Evolutionary conservation across 345 rosid species (phyloP).

Genomic region (Isatis tinctoria): DNA sequence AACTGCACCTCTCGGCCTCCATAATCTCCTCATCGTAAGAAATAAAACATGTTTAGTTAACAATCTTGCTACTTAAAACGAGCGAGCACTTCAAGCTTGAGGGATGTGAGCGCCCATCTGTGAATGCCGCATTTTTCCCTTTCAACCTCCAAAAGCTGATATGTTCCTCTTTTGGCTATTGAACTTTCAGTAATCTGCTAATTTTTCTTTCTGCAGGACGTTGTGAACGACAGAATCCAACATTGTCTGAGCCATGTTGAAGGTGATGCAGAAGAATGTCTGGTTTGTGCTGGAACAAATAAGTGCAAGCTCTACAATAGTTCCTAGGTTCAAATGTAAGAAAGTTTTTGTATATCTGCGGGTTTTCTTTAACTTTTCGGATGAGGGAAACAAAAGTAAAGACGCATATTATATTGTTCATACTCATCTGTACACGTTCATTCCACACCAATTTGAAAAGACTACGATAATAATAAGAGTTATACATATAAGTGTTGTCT

Average conservation of each 20-base stretch:
- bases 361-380: not conserved
- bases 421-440: not conserved
- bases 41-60: not conserved
- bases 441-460: not conserved
- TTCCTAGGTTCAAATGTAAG: slow-evolving; percentile 21
- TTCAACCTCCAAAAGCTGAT: not conserved
- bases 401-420: slow-evolving; percentile 1
- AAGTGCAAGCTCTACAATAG: slow-evolving; percentile 70
- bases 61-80: not conserved
- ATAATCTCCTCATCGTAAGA: slow-evolving; percentile 76
- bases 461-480: not conserved
- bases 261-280: slow-evolving; percentile 73
- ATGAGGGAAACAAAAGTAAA: not conserved
- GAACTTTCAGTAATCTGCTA: not conserved
- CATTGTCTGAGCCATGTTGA: slow-evolving; percentile 72
- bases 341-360: slow-evolving; percentile 5
- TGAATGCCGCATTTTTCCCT: not conserved
- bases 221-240: slow-evolving; percentile 73
- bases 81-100: not conserved
- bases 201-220: slow-evolving; percentile 47
- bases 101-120: not conserved
- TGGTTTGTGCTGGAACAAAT: slow-evolving; percentile 73
- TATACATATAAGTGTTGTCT: not conserved
- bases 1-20: slow-evolving; percentile 91
- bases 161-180: not conserved